Conservation (phyloP, 768 basidiomycete genomes). For the Grammothele lineata region DNA sequence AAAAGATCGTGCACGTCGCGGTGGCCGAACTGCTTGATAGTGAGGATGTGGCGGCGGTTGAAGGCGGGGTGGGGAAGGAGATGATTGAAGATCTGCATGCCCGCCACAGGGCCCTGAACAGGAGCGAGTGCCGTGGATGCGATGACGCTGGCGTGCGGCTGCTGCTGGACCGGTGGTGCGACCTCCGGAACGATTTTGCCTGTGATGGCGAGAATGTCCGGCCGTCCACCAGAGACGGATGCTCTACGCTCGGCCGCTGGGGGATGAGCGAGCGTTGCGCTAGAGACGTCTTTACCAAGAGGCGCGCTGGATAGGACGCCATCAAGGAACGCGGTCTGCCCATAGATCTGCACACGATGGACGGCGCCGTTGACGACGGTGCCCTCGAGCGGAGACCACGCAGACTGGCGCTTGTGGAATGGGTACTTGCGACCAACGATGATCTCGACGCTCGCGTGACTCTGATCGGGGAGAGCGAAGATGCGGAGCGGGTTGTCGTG, state of each 20-base stretch:
- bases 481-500: constrained; percentile 92
- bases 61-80: constrained; percentile 76
- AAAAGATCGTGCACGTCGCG: constrained; percentile 92
- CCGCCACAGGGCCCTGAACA: constrained; percentile 29
- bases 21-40: constrained; percentile 89
- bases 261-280: constrained; percentile 46
- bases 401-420: constrained; percentile 44
- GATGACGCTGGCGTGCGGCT: not conserved
- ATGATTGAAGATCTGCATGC: constrained; percentile 40
- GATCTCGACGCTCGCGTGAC: constrained; percentile 87
- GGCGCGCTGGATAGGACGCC: constrained; percentile 60
- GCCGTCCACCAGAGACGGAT: constrained; percentile 16
- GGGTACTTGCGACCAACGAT: constrained; percentile 63
- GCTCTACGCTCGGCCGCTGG: constrained; percentile 25
- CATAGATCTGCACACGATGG: constrained; percentile 88
- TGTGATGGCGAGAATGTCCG: constrained; percentile 12
- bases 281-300: constrained; percentile 71
- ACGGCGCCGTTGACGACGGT: constrained; percentile 65
- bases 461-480: constrained; percentile 85
- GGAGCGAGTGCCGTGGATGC: constrained; percentile 9
- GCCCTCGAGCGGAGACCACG: constrained; percentile 84
- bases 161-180: constrained; percentile 4
- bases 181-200: constrained; percentile 8
- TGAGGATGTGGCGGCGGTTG: constrained; percentile 89
- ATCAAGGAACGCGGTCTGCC: constrained; percentile 86